These are phyloP conservation scores for Termitomyces sp. DNA, from an alignment of 768 basidiomycete species.

Conservation along the genomic window DNA sequence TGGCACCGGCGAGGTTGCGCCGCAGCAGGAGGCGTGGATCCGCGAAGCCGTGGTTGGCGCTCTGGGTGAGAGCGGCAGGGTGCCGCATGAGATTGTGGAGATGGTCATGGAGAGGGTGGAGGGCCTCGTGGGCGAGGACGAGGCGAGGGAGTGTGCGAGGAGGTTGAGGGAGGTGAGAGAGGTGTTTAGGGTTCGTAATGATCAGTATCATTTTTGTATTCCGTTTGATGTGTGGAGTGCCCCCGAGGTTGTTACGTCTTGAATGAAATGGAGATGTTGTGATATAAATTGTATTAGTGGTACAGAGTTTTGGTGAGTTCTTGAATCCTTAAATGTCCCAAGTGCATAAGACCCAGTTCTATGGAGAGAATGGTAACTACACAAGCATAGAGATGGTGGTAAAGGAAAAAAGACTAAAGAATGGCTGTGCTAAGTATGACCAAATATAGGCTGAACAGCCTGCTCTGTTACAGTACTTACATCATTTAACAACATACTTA, in stretches of 20 bases:
- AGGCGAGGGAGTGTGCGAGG: conserved; percentile 27
- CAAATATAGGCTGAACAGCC: no score
- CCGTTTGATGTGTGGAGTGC: conserved; percentile 44
- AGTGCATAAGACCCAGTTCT: no score
- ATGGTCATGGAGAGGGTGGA: conserved; percentile 31
- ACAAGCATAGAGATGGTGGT: no score
- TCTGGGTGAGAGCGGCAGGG: conserved; percentile 18
- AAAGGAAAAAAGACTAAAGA: no score
- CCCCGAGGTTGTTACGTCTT: conserved; percentile 1
- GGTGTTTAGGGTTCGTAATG: conserved; percentile 32
- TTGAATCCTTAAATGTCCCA: no score
- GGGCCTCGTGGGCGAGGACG: conserved; percentile 30
- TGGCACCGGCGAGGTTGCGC: conserved; percentile 38
- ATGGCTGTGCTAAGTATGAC: no score
- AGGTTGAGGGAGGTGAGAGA: conserved; percentile 26
- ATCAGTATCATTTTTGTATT: conserved; percentile 42
- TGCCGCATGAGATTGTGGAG: conserved; percentile 41
- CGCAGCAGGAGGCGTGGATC: conserved; percentile 47
- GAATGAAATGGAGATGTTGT: no score
- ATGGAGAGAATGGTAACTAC: no score
- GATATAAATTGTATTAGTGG: no score
- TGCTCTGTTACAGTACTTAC: no score
- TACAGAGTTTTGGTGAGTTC: no score
- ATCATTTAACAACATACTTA: no score
- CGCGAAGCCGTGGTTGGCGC: conserved; percentile 27